Conservation (phyloP, 768 basidiomycete genomes). For the Hemileccinum rubropunctum region DNA sequence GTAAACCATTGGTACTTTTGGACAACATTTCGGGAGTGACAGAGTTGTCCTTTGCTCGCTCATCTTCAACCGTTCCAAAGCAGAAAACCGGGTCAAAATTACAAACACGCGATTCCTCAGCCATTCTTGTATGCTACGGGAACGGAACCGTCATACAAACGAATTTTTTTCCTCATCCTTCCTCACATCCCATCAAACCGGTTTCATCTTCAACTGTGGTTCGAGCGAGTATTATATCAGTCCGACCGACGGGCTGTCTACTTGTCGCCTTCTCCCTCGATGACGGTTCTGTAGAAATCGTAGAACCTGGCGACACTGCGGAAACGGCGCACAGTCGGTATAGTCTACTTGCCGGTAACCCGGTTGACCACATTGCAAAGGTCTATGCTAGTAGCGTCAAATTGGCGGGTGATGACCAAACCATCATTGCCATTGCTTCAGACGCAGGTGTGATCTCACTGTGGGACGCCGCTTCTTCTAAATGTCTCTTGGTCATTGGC, state of each 20-base stretch:
- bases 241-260: conserved; percentile 44
- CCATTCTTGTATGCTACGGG: conserved; percentile 53
- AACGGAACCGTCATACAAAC: conserved; percentile 59
- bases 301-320: conserved; percentile 48
- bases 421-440: conserved; percentile 62
- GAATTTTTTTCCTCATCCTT: conserved; percentile 27
- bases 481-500: conserved; percentile 61
- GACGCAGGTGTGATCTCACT: conserved; percentile 67
- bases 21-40: conserved; percentile 49
- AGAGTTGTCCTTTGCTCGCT: conserved; percentile 46
- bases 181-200: conserved; percentile 40
- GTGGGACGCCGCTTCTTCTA: conserved; percentile 70
- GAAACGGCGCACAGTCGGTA: conserved; percentile 43
- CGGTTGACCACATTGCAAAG: conserved; percentile 49
- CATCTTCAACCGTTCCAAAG: conserved; percentile 6
- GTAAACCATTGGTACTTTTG: conserved; percentile 41
- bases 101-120: conserved; percentile 10
- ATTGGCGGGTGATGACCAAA: conserved; percentile 46
- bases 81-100: conserved; percentile 18
- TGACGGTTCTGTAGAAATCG: conserved; percentile 65
- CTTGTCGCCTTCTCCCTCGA: conserved; percentile 59
- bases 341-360: conserved; percentile 57
- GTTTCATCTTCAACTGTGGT: conserved; percentile 43
- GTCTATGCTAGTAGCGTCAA: conserved; percentile 53
- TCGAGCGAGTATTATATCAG: conserved; percentile 47